Evolutionary conservation across 106 monocot species (phyloP), one percentile per base, ranked within the genome.

Genomic region (Apostasia ramifera): DNA sequence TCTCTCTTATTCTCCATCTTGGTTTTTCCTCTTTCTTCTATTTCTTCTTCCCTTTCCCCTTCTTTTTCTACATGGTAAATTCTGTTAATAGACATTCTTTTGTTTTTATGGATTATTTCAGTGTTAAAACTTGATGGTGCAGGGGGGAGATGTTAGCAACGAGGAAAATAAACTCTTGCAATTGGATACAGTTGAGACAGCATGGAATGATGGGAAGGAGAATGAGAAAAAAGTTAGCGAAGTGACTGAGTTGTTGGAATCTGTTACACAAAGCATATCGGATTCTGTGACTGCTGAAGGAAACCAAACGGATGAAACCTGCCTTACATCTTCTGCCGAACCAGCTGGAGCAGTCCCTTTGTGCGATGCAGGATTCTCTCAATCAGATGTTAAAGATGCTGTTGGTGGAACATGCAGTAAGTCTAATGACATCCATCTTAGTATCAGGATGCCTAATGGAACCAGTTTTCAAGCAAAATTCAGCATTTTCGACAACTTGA

Each of bases 401-500:
- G 58, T 54, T 9, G 71, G 70, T 70, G 59, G 48, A 66, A 40
- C 43, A 53, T 39, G 70, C 66, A 50, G 50, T 66, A 95, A 82
- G 68, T 85, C 79, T n/a, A 70, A 78, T 53, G 88, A 88, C 13
- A 77, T 95, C 56, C 72, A 73, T 73, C 79, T 95, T 44, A 88
- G 74, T 71, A 88, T 95, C 38, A 85, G 91, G 0, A 76, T 91
- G 73, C 94, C 85, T 40, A 71, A 61, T 91, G 94, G 94, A 49
- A 53, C 69, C 14, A 83, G 78, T 60, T 77, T 95, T 50, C 87
- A 88, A 69, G 73, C 63, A 12, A 95, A 84, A 48, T 74, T 91
- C 79, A 71, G 52, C 43, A 43, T 68, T n/a, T 59, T 81, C 42
- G 88, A 91, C 69, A 84, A 69, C 37, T 83, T 95, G 66, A 80